Evolutionary conservation across 768 basidiomycete genomes (phyloP).

Genomic region (Leccinum variicolor): DNA sequence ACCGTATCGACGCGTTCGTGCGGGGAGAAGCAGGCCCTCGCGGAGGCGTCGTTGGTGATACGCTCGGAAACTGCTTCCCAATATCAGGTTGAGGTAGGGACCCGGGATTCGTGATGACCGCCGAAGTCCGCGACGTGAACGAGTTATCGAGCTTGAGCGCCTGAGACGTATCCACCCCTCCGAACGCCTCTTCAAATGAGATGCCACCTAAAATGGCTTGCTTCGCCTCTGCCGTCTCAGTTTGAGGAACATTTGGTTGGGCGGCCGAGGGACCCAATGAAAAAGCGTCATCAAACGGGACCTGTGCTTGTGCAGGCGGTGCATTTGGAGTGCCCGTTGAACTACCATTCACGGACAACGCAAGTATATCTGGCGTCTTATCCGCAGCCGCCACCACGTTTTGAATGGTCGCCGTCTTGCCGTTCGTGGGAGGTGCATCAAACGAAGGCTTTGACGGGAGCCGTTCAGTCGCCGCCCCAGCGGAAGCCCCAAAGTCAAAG

Average conservation of each 20-base stretch:
- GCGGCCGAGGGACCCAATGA: slow-evolving; percentile 25
- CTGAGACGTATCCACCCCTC: slow-evolving; percentile 38
- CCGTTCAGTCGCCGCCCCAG: slow-evolving; percentile 29
- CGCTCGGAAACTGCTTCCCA: slow-evolving; percentile 34
- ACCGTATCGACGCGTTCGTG: slow-evolving; percentile 24
- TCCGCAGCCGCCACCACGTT: slow-evolving; percentile 4
- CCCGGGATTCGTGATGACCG: slow-evolving; percentile 25
- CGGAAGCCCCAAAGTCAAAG: slow-evolving; percentile 57
- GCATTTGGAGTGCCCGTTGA: slow-evolving; percentile 8
- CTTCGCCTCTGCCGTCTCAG: slow-evolving; percentile 13
- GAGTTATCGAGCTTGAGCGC: slow-evolving; percentile 40
- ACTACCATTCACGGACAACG: slow-evolving; percentile 12
- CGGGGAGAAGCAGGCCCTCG: slow-evolving; percentile 31
- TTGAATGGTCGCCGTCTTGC: slow-evolving; percentile 13
- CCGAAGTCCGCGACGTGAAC: slow-evolving; percentile 34
- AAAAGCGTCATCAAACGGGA: slow-evolving; percentile 50
- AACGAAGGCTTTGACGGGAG: slow-evolving; percentile 27
- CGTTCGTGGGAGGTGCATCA: slow-evolving; percentile 23
- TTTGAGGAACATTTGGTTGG: slow-evolving; percentile 5
- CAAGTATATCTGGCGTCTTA: slow-evolving; percentile 9
- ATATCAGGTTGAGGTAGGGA: slow-evolving; percentile 14
- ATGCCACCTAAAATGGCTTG: slow-evolving; percentile 19
- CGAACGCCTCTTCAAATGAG: slow-evolving; percentile 58
- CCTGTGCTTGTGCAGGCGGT: slow-evolving; percentile 17
- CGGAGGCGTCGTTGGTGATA: slow-evolving; percentile 42